These are phyloP conservation scores for Salvia rosmarinus DNA, from an alignment of 257 asterid species.

Conservation along the genomic window DNA sequence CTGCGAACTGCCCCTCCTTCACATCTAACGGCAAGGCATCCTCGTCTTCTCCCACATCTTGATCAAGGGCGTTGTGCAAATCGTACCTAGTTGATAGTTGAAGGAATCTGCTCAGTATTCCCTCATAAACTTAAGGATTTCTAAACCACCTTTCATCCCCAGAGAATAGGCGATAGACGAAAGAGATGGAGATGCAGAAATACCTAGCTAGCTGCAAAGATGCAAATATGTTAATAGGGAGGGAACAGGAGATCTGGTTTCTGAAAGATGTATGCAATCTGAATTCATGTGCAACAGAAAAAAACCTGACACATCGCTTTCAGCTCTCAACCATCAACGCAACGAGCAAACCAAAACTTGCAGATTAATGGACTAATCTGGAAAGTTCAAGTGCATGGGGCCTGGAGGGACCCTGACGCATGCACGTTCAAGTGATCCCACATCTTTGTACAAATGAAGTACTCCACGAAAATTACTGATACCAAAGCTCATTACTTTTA, in stretches of 20 bases:
- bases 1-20: conserved; percentile 53
- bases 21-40: conserved; percentile 40
- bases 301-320: conserved; percentile 41
- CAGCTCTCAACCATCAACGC: conserved; percentile 11
- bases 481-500: neutral
- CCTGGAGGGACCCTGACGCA: conserved; percentile 1
- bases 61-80: neutral
- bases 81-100: conserved; percentile 6
- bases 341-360: neutral
- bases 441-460: conserved; percentile 27
- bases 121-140: conserved; percentile 29
- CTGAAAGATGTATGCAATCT: conserved; percentile 29
- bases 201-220: neutral
- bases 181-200: neutral
- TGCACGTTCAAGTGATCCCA: conserved; percentile 16
- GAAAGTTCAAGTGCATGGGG: neutral
- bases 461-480: conserved; percentile 24
- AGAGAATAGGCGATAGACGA: neutral
- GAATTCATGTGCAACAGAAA: conserved; percentile 38
- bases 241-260: conserved; percentile 35
- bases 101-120: conserved; percentile 23
- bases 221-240: conserved; percentile 18
- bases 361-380: neutral
- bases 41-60: conserved; percentile 17
- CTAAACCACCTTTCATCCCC: conserved; percentile 33